A percentile compares a stretch with the other conserved stretches of the same genome.
phyloP scores from a whole-genome alignment of 1,139 yeast genomes.

The Saccharomyces uvarum region DNA sequence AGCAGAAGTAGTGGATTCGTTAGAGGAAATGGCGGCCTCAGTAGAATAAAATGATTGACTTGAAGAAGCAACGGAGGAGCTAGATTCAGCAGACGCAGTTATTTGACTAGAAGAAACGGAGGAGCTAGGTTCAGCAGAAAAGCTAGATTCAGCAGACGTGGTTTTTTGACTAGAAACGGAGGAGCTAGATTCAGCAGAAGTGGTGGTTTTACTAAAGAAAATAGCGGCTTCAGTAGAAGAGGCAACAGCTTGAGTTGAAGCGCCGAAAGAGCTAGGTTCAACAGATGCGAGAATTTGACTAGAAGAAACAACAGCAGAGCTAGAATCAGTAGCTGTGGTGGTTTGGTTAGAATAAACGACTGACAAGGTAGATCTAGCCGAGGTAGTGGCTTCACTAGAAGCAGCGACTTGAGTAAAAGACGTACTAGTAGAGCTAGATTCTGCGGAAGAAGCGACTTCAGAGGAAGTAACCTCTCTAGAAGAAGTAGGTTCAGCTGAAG shows the following conservation, averaged over 20 bases:
- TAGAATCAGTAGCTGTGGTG: background rate
- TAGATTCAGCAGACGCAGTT: no score
- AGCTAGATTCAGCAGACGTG: no score
- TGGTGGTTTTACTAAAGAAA: no score
- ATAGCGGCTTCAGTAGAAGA: conserved; percentile 9
- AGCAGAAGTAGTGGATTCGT: background rate
- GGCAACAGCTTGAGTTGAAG: background rate
- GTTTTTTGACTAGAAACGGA: no score
- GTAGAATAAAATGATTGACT: no score
- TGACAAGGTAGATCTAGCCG: background rate
- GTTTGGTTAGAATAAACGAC: background rate
- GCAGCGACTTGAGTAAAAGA: background rate
- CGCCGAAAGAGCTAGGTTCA: no score
- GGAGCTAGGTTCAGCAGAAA: no score
- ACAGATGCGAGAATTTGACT: no score
- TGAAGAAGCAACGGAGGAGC: no score
- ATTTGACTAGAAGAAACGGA: no score
- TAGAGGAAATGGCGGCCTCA: background rate
- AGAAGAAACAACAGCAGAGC: no score
- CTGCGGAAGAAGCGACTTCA: conserved; percentile 2
- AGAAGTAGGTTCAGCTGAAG: conserved; percentile 10
- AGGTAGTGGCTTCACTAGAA: background rate
- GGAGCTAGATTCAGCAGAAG: no score
- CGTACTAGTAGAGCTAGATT: conserved; percentile 8
- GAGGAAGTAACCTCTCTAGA: background rate